Base-by-base conservation (phyloP, 305 asterid genomes). In the Fraxinus floribunda region DNA sequence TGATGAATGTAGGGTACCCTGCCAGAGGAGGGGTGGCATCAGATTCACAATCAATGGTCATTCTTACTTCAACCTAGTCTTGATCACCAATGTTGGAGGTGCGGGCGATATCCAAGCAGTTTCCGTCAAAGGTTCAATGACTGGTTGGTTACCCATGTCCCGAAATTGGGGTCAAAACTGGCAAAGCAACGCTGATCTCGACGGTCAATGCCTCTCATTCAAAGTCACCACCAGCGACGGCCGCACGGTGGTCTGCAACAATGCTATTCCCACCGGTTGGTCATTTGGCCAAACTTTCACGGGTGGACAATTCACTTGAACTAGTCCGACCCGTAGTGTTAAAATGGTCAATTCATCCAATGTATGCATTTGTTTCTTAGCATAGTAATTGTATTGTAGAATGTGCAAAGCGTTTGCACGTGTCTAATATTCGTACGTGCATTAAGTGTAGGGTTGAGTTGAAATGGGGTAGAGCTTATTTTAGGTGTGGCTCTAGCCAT, bases 131-230 rank as follows among this genome's bases (percentile, higher is more conserved):
- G 91, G 92, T 1, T 83, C 89, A 1, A 81, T 75, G 26, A 78
- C 84, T 3, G 70, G 15, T 2, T 90, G 93, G 93, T 84, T 83
- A 38, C 83, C 88, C 2, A 90, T 90, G 93, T 86, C 91, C 13
- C 84, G 93, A 11, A 90, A 90, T 39, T 90, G 93, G 93, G 93
- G 93, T 22, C 93, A 90, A 78, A 89, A 89, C 81, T 90, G 93
- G 93, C 91, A 89, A 71, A 87, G 89, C 86, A 87, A 83, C 79
- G 76, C 88, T 18, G 35, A 60, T 4, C 86, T 90, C 11, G 92
- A 87, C 44, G 90, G 92, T 2, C 92, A 89, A 62, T 80, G 75
- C 82, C 76, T 90, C 68, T 89, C 93, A 0, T 90, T 90, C 24
- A 87, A 84, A 79, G 88, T 90, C 62, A 89, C 90, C 78, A 87